Evolutionary conservation across 2,329 filamentous ascomycete genomes (phyloP).

Genomic region (Cladobotryum protrusum): DNA sequence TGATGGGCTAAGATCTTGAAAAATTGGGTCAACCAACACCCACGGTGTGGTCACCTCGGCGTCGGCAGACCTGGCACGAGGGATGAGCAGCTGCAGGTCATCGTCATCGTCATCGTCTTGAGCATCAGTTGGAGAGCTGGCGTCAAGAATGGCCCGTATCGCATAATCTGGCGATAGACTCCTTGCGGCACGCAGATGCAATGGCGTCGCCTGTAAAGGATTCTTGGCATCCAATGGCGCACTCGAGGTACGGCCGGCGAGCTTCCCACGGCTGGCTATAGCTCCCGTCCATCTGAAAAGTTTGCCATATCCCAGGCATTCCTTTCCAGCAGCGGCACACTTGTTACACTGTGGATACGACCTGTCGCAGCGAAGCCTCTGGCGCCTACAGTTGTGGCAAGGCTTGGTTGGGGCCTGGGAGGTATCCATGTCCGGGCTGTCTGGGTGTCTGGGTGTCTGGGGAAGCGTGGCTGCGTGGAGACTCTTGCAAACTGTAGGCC

Average conservation of each 20-base stretch:
- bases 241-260: conserved; percentile 33
- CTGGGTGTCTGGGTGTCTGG: no score
- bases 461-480: no score
- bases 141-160: background rate
- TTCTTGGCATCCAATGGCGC: background rate
- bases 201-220: conserved; percentile 3
- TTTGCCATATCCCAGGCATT: conserved; percentile 49
- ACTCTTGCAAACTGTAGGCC: no score
- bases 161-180: background rate
- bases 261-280: conserved; percentile 36
- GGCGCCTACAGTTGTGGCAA: conserved; percentile 50
- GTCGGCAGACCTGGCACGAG: conserved; percentile 15
- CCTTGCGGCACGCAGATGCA: background rate
- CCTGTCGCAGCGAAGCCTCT: conserved; percentile 47
- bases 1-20: conserved; percentile 48
- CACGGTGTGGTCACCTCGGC: conserved; percentile 25
- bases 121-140: background rate
- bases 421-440: conserved; percentile 18
- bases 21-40: conserved; percentile 37
- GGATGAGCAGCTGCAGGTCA: conserved; percentile 23
- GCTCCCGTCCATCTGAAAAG: conserved; percentile 48
- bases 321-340: conserved; percentile 40
- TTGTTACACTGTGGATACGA: conserved; percentile 47
- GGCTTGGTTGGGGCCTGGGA: conserved; percentile 25
- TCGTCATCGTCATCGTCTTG: conserved; percentile 9